Base-by-base conservation (phyloP, 495 filamentous ascomycete genomes). In the Collariella sp. region DNA sequence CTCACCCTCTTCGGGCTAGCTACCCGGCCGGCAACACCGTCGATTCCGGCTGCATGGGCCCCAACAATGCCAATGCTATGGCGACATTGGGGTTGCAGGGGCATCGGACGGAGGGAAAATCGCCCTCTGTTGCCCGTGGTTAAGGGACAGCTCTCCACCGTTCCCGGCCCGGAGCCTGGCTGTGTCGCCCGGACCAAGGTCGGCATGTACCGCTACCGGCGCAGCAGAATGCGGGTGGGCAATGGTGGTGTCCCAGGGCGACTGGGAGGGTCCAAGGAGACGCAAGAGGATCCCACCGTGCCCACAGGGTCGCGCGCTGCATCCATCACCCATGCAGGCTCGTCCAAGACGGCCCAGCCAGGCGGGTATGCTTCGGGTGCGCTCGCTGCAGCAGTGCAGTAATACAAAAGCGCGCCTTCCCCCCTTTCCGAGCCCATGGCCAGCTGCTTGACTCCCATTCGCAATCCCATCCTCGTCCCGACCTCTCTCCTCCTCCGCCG, bases 31-130 rank as follows among this genome's bases (percentile, higher is more conserved):
- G 33, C 11, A 20, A 16, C n/a, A 43, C 15, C 19, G 38, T 29
- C 41, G 35, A 26, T 45, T 43, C 36, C 44, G 49, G 50, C 43
- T 20, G 19, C 24, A 34, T 24, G 50, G 56, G 39, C 40, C 41
- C 19, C 34, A 40, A n/a, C n/a, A n/a, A n/a, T n/a, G n/a, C n/a
- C n/a, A n/a, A n/a, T n/a, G n/a, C 44, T 23, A 48, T 58, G 43
- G 55, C 43, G 55, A 57, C 48, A 52, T 45, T 11, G 33, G 15
- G 29, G 23, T 26, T 46, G 24, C 23, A 29, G 19, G 41, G 22
- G 47, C 33, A 39, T 45, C 50, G 56, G 52, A 22, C 46, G 57
- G 52, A 60, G 43, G 57, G 57, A 55, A 51, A 47, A 13, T 31
- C 40, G 36, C 40, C 19, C 19, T 31, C 29, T 12, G 19, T 33